These are phyloP conservation scores for Amanita muscaria DNA, from an alignment of 768 basidiomycete species.

Conservation along the genomic window DNA sequence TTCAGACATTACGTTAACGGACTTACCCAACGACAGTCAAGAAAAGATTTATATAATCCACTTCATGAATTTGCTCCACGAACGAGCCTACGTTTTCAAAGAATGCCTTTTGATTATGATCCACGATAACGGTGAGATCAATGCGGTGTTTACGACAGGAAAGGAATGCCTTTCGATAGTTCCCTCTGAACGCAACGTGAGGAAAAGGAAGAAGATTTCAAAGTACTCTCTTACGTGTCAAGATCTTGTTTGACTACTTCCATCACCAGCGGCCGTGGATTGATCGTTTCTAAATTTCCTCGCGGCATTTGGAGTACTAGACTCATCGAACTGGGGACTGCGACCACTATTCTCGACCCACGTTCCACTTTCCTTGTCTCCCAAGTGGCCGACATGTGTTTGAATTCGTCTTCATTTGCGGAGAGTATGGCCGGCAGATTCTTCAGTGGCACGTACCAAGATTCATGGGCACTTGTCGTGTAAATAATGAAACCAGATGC, in stretches of 20 bases:
- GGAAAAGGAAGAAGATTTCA: not conserved
- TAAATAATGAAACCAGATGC: conserved; percentile 75
- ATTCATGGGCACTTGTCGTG: conserved; percentile 77
- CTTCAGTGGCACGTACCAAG: conserved; percentile 57
- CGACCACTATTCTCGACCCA: conserved; percentile 82
- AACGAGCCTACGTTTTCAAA: conserved; percentile 54
- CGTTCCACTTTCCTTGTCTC: conserved; percentile 79
- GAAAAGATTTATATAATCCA: conserved; percentile 90
- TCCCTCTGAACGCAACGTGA: conserved; percentile 36
- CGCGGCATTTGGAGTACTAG: conserved; percentile 96
- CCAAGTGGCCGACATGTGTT: conserved; percentile 33
- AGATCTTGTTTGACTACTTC: conserved; percentile 73
- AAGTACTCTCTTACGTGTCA: conserved; percentile 40
- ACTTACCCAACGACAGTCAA: conserved; percentile 75
- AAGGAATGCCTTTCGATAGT: conserved; percentile 82
- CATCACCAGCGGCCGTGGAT: conserved; percentile 86
- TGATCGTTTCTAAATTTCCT: conserved; percentile 94
- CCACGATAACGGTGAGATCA: conserved; percentile 82
- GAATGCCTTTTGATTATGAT: conserved; percentile 67
- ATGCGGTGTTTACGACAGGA: conserved; percentile 91
- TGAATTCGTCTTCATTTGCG: conserved; percentile 20
- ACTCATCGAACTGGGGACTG: conserved; percentile 80
- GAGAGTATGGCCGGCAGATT: conserved; percentile 18
- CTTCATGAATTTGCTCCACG: conserved; percentile 78
- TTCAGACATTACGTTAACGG: conserved; percentile 5